Conservation (phyloP, 2,329 filamentous ascomycete species). For the Fusarium circinatum region DNA sequence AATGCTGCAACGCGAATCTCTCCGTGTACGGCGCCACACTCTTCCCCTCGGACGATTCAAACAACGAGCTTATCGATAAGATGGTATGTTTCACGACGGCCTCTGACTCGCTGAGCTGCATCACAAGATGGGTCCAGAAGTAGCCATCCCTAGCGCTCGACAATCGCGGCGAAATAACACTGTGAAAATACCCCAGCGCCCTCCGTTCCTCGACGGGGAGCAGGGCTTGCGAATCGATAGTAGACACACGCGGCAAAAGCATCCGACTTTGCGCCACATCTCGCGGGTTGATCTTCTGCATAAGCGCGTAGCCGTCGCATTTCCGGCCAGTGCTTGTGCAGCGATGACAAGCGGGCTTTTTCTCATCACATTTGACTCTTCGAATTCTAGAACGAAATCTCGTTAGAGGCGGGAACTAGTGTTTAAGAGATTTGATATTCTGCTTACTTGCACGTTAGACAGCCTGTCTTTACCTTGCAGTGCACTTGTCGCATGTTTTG, state of each 20-base stretch:
- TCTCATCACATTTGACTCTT: constrained; percentile 6
- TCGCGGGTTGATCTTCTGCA: background rate
- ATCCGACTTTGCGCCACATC: background rate
- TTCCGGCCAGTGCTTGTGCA: constrained; percentile 7
- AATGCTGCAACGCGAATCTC: constrained; percentile 7
- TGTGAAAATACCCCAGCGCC: constrained; percentile 16
- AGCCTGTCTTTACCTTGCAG: background rate
- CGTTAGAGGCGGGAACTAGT: background rate
- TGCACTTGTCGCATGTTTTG: background rate
- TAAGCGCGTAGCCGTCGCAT: background rate
- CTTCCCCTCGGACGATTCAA: background rate
- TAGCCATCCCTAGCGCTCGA: constrained; percentile 7
- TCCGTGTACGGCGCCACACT: background rate
- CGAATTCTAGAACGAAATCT: background rate
- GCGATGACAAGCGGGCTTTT: background rate
- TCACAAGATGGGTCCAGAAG: constrained; percentile 25
- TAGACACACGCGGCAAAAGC: background rate
- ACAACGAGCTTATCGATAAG: constrained; percentile 24
- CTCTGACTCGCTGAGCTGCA: constrained; percentile 18
- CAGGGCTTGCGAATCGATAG: background rate
- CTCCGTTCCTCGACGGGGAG: background rate
- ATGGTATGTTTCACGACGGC: constrained; percentile 13
- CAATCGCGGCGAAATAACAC: constrained; percentile 5
- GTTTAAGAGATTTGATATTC: background rate
- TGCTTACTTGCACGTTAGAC: background rate